Conservation (phyloP, 2,329 filamentous ascomycete species). For the Coleophoma crateriformis region DNA sequence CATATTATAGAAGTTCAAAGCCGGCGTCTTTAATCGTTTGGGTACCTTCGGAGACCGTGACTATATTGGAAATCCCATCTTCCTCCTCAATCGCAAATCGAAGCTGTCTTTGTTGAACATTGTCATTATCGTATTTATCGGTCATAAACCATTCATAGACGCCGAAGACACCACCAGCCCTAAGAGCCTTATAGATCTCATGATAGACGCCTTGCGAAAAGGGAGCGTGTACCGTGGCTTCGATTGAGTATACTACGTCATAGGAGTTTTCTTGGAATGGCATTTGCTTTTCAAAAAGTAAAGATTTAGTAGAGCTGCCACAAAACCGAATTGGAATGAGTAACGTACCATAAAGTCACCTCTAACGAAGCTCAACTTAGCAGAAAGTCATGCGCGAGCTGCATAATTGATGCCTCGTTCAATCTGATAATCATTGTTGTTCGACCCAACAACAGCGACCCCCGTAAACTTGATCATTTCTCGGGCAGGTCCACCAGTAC, state of each 20-base stretch:
- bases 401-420: slow-evolving; percentile 86
- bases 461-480: slow-evolving; percentile 97
- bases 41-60: slow-evolving; percentile 74
- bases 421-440: slow-evolving; percentile 99
- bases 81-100: slow-evolving; percentile 93
- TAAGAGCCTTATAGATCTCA: slow-evolving; percentile 91
- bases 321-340: neutral
- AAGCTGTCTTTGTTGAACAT: slow-evolving; percentile 81
- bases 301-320: neutral
- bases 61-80: slow-evolving; percentile 97
- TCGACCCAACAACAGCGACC: slow-evolving; percentile 82
- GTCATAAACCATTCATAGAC: slow-evolving; percentile 99
- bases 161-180: slow-evolving; percentile 91
- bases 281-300: slow-evolving; percentile 63
- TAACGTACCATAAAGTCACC: slow-evolving; percentile 81
- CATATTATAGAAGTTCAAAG: slow-evolving; percentile 76
- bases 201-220: slow-evolving; percentile 87
- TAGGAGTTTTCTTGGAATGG: slow-evolving; percentile 87
- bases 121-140: slow-evolving; percentile 84
- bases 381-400: slow-evolving; percentile 69
- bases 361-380: slow-evolving; percentile 84
- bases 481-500: slow-evolving; percentile 89
- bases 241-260: slow-evolving; percentile 94
- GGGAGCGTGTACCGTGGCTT: slow-evolving; percentile 93
- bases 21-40: slow-evolving; percentile 81